A percentile compares a stretch with the other conserved stretches of the same genome.
phyloP scores from a whole-genome alignment of 176 grass and related monocot genomes.

The Echinochloa phyllopogon region DNA sequence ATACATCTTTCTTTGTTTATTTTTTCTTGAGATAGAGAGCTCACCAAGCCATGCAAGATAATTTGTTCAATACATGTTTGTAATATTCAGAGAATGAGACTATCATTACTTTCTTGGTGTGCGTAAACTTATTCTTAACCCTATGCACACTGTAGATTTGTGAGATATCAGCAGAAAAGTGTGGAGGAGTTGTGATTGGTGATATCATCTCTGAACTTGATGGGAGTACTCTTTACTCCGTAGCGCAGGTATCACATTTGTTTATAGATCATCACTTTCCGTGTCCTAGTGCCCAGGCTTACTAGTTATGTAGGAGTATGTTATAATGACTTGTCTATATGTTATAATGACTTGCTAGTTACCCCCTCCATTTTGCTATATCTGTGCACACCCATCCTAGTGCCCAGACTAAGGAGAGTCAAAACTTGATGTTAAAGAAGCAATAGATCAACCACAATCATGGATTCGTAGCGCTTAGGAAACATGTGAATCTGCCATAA shows the following conservation, averaged over 20 bases:
- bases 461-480: neutral
- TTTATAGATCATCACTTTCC: neutral
- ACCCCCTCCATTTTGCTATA: neutral
- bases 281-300: too few relatives aligned
- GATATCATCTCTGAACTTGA: conserved; percentile 17
- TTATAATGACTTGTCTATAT: neutral
- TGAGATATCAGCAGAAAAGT: neutral
- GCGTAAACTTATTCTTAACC: neutral
- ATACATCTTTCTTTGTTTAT: neutral
- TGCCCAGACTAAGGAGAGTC: neutral
- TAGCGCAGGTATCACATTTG: neutral
- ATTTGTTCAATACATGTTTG: neutral
- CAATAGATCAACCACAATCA: neutral
- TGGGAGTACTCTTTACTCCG: conserved; percentile 1
- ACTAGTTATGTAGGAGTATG: too few relatives aligned
- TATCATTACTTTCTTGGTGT: neutral
- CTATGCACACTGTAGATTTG: conserved; percentile 24
- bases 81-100: neutral
- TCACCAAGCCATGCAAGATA: neutral
- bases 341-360: neutral
- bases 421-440: neutral
- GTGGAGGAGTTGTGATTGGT: neutral
- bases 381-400: neutral
- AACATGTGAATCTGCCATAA: neutral
- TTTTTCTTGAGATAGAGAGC: neutral